Conservation (phyloP, 805 yeast genomes). For the Sugiyamaella smithiae region DNA sequence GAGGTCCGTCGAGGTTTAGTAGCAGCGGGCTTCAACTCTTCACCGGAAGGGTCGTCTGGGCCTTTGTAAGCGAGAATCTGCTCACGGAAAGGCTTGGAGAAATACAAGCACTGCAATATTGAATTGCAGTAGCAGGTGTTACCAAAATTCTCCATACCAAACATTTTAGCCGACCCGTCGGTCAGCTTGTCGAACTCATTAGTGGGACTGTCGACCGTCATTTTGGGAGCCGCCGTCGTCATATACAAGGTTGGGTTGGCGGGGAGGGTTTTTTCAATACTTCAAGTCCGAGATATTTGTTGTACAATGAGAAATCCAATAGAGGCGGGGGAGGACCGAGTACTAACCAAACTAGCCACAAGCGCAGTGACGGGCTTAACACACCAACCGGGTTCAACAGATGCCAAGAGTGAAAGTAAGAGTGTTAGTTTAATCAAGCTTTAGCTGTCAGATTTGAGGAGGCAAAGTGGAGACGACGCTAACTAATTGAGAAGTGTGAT, state of each 20-base stretch:
- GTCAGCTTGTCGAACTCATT: constrained; percentile 17
- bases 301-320: too few species aligned
- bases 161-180: constrained; percentile 35
- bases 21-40: constrained; percentile 20
- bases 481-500: background rate
- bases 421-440: too few species aligned
- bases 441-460: background rate
- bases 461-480: background rate
- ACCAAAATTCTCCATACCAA: constrained; percentile 45
- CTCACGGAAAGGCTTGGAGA: constrained; percentile 65
- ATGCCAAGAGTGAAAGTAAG: too few species aligned
- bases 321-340: too few species aligned
- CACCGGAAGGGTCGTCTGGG: constrained; percentile 7
- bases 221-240: constrained; percentile 3
- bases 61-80: constrained; percentile 46
- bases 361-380: too few species aligned
- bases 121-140: constrained; percentile 94
- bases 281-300: too few species aligned
- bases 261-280: too few species aligned
- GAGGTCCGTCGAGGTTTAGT: constrained; percentile 34
- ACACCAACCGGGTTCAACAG: too few species aligned
- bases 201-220: constrained; percentile 18
- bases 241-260: background rate
- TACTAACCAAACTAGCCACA: too few species aligned
- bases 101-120: constrained; percentile 81